Evolutionary conservation across 345 rosid species (phyloP), one percentile per base, ranked within the genome.

Genomic region (Gossypium mustelinum): DNA sequence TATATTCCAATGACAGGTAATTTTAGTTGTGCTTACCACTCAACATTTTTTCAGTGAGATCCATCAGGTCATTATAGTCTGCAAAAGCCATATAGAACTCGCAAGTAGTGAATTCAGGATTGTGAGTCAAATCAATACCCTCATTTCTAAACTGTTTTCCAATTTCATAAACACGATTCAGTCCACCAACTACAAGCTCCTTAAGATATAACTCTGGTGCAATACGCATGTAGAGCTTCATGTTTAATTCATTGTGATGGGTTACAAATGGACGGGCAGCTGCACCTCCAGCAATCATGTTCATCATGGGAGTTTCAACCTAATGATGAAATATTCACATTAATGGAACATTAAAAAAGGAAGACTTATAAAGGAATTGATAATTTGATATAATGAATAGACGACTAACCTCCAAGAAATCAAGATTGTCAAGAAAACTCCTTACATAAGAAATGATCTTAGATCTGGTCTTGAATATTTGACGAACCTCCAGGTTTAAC

Each of bases 271-370:
- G 99, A 18, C 94, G 89, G 24, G 97, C 99, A 76, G 98, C 92
- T 75, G 99, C 99, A 63, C 99, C 99, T 69, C 99, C 99, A 64
- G 98, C 87, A 85, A 93, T 95, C 94, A 85, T 90, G 85, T 93
- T 95, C 98, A 95, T 91, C 98, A 93, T 93, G 70, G 99, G 98
- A 58, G 99, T 95, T 79, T 95, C 99, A 63, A 91, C 99, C 99
- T 93, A 77, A 7, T 48, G 47, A 57, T 39, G 24, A 61, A 41
- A 72, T 44, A 11, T 22, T 52, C 51, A 74, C 39, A 8, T 64
- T 27, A 34, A 50, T 45, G n/a, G 25, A 18, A 27, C 2, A 3
- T 59, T 16, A 14, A 11, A 54, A 48, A 9, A 12, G 1, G 11
- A 48, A 48, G 52, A 12, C 7, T 34, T 34, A 5, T 34, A 11